A percentile compares a stretch with the other conserved stretches of the same genome.
Evolutionary conservation across 2,329 filamentous ascomycete species (phyloP).

Genomic region (Fusarium avenaceum): DNA sequence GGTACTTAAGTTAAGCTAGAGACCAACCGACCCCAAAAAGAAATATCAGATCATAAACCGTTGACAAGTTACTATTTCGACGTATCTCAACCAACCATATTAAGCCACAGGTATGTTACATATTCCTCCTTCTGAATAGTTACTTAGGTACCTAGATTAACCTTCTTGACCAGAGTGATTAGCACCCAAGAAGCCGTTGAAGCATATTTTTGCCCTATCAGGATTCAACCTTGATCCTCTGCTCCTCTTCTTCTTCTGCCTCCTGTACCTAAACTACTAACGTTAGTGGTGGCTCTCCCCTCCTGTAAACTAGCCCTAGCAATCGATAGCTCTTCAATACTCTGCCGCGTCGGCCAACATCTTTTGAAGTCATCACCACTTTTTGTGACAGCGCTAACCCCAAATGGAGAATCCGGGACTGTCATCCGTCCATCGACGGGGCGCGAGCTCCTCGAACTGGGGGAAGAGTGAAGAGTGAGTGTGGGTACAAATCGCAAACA

Average conservation of each 20-base stretch:
- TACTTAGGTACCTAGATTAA: no score
- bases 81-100: background rate
- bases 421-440: slow-evolving; percentile 23
- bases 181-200: background rate
- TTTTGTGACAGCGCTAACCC: slow-evolving; percentile 28
- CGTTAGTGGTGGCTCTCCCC: no score
- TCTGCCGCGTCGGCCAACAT: slow-evolving; percentile 37
- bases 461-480: background rate
- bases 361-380: slow-evolving; percentile 16
- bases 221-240: background rate
- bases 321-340: slow-evolving; percentile 10
- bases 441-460: slow-evolving; percentile 29
- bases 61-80: background rate
- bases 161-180: background rate
- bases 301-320: background rate
- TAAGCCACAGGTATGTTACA: background rate
- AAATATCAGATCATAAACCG: background rate
- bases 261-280: background rate
- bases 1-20: no score
- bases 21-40: background rate
- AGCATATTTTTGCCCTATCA: background rate
- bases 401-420: slow-evolving; percentile 22
- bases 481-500: slow-evolving; percentile 32
- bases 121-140: background rate
- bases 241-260: no score